These are phyloP conservation scores for Sclerotinia glacialis DNA, from an alignment of 2,329 filamentous ascomycete species.

Conservation along the genomic window DNA sequence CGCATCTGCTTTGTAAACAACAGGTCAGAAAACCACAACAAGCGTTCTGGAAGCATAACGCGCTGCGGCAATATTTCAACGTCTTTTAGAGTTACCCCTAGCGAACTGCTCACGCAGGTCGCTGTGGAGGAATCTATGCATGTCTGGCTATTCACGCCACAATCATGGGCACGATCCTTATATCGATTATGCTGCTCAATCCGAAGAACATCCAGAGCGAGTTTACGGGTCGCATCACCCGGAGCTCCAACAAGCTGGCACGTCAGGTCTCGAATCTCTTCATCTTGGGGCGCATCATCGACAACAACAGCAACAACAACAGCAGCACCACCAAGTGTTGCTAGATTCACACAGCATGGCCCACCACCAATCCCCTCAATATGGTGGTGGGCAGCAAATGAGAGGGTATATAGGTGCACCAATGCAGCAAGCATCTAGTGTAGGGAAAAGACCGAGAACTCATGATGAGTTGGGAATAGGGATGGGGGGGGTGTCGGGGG, in stretches of 20 bases:
- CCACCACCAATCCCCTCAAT: constrained; percentile 47
- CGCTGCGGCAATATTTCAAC: constrained; percentile 37
- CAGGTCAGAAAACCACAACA: constrained; percentile 32
- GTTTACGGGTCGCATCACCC: constrained; percentile 54
- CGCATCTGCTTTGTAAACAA: constrained; percentile 35
- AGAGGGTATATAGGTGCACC: constrained; percentile 45
- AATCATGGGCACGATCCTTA: constrained; percentile 55
- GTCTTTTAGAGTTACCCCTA: constrained; percentile 50
- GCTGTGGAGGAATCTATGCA: constrained; percentile 76
- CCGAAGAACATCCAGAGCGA: constrained; percentile 61
- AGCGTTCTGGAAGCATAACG: constrained; percentile 37
- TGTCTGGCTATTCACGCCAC: constrained; percentile 60
- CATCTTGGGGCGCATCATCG: constrained; percentile 49
- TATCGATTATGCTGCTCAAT: constrained; percentile 70
- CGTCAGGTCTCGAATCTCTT: constrained; percentile 36
- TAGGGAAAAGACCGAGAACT: constrained; percentile 50
- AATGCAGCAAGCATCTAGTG: constrained; percentile 37
- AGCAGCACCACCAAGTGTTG: constrained; percentile 52
- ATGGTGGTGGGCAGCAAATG: constrained; percentile 51
- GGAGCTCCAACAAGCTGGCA: constrained; percentile 37
- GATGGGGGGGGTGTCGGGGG: constrained; percentile 48
- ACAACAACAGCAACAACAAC: constrained; percentile 42
- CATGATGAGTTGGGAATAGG: constrained; percentile 53
- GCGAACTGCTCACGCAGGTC: constrained; percentile 70
- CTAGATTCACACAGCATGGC: constrained; percentile 56